A percentile compares a stretch with the other conserved stretches of the same genome.
Conservation (phyloP, 345 rosid species). For the Eucalyptus curtisii region DNA sequence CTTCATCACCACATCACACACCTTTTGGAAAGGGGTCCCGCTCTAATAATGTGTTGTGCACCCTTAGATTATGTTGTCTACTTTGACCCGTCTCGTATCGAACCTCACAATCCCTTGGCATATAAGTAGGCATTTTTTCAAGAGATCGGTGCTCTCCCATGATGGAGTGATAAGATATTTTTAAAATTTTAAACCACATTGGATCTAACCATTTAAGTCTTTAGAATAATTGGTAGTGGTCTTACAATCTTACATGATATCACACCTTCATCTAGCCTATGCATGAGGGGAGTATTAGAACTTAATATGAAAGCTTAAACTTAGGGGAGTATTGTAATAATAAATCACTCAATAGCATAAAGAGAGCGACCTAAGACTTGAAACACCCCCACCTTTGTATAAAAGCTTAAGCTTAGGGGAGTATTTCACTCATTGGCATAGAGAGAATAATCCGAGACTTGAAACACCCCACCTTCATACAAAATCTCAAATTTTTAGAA, state of each 20-base stretch:
- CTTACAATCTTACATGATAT: neutral
- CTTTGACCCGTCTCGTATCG: neutral
- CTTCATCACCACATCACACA: accelerated
- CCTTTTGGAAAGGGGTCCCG: accelerated
- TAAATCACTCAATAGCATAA: neutral
- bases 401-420: no score
- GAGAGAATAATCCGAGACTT: no score
- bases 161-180: no score
- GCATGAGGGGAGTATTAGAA: neutral
- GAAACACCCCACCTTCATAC: neutral
- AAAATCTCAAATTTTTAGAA: no score
- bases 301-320: neutral
- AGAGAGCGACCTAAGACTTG: neutral
- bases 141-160: neutral
- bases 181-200: neutral
- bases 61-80: neutral
- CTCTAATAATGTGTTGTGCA: neutral
- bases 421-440: neutral
- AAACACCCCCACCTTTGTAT: neutral
- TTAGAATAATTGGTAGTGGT: no score
- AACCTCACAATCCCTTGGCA: neutral
- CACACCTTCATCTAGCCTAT: neutral
- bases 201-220: no score
- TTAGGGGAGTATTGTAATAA: neutral
- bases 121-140: neutral